Conservation (phyloP, 768 basidiomycete species). For the Macrolepiota fuliginosa region DNA sequence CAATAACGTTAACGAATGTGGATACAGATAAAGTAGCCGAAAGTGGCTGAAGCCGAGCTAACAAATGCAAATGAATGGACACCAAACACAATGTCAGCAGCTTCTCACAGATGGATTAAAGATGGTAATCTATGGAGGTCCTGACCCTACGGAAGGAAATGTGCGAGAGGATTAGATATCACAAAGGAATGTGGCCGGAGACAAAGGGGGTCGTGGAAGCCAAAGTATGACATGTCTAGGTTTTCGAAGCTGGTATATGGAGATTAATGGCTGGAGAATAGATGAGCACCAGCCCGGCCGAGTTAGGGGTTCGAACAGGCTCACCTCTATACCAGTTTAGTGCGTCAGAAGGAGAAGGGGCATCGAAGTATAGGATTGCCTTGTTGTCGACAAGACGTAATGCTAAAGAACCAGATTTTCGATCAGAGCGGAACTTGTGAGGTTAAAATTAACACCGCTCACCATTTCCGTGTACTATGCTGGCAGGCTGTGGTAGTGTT, state of each 20-base stretch:
- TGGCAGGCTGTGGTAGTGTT: slow-evolving; percentile 86
- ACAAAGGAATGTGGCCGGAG: not conserved
- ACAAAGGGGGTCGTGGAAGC: not conserved
- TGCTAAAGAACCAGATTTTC: slow-evolving; percentile 37
- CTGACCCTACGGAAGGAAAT: not conserved
- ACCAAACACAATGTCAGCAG: slow-evolving; percentile 13
- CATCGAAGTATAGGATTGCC: slow-evolving; percentile 87
- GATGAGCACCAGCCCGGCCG: not conserved
- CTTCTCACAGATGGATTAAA: slow-evolving; percentile 19
- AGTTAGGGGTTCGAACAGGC: slow-evolving; percentile 13
- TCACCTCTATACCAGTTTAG: slow-evolving; percentile 89
- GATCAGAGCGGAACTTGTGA: slow-evolving; percentile 3
- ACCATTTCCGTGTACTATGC: slow-evolving; percentile 88
- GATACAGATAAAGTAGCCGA: slow-evolving; percentile 7
- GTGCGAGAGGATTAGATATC: not conserved
- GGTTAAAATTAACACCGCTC: slow-evolving; percentile 12
- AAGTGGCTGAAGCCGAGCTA: not conserved
- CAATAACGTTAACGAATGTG: slow-evolving; percentile 14
- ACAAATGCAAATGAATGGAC: slow-evolving; percentile 13
- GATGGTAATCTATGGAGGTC: slow-evolving; percentile 17
- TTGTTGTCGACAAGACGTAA: slow-evolving; percentile 90
- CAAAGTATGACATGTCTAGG: slow-evolving; percentile 34
- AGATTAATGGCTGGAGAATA: slow-evolving; percentile 72
- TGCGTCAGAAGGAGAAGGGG: slow-evolving; percentile 79
- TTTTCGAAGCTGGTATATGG: slow-evolving; percentile 81